phyloP scores from a whole-genome alignment of 2,329 filamentous ascomycete species.

The Graphilbum ipis-grandicollis region DNA sequence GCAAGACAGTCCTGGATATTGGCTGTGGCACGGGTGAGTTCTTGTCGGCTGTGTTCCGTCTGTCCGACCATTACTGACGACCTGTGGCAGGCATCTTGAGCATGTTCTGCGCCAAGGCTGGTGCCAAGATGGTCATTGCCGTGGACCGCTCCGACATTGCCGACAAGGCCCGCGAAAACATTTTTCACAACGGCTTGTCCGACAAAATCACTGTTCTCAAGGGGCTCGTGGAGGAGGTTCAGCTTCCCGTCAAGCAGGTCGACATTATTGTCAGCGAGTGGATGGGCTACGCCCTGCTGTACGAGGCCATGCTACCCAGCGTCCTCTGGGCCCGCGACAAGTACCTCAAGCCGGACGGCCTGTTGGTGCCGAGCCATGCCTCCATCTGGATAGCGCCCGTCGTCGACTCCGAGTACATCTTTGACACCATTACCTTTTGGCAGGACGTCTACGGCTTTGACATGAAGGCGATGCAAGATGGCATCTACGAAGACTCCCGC shows the following conservation, averaged over 20 bases:
- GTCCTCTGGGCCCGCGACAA: conserved; percentile 77
- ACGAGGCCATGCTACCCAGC: conserved; percentile 90
- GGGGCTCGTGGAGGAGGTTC: conserved; percentile 78
- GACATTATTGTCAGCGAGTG: conserved; percentile 94
- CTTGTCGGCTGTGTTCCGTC: neutral
- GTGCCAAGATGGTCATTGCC: conserved; percentile 70
- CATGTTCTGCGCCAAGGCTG: conserved; percentile 87
- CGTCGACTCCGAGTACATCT: conserved; percentile 58
- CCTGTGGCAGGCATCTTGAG: conserved; percentile 49
- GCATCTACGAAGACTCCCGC: conserved; percentile 67
- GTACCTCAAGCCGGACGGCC: conserved; percentile 62
- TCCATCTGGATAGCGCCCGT: conserved; percentile 71
- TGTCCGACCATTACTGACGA: neutral
- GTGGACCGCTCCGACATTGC: conserved; percentile 90
- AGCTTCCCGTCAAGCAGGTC: conserved; percentile 59
- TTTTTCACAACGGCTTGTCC: conserved; percentile 63
- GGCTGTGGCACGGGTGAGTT: conserved; percentile 54
- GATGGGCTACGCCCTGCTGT: conserved; percentile 92
- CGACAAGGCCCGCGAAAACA: conserved; percentile 66
- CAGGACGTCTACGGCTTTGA: conserved; percentile 86
- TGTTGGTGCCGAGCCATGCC: conserved; percentile 76
- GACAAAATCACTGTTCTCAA: conserved; percentile 61
- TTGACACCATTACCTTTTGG: conserved; percentile 73
- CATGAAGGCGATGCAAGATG: conserved; percentile 77
- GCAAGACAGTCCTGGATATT: conserved; percentile 78